Base-by-base conservation (phyloP, 805 yeast species). In the Grigorovia humatica region DNA sequence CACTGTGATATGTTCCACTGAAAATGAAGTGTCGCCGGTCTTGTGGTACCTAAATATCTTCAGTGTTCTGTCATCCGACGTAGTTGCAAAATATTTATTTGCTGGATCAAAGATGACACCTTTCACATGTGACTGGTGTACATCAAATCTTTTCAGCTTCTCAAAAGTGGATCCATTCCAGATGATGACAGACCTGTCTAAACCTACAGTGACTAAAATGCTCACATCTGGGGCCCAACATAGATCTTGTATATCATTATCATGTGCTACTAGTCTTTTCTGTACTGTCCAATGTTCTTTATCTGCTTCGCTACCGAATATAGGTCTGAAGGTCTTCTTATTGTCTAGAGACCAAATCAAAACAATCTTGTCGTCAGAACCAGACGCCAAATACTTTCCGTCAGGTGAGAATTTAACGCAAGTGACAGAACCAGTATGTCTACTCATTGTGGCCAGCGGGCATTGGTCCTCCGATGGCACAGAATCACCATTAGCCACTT, bases 41-140 rank as follows among this genome's bases (percentile, higher is more conserved):
- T 82, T 80, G 59, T 88, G 88, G 66, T 90, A 93, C 52, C 97
- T 75, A 64, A 91, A 87, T 29, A 93, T 80, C 53, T 95, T 77
- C 48, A 91, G 82, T 0, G 96, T 85, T 62, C 99, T 75, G 68
- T 93, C 99, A 68, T 93, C 99, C 1, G 96, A 86, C 20, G 95
- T 90, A 0, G 99, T 91, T 8, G 96, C 97, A 71, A 93, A 93
- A 67, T 88, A 93, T 70, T 93, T 93, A 67, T 89, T 89, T 2
- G 99, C 99, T 0, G 99, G 99, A 65, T 93, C 99, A 68, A 93
- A 93, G 1, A 91, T 91, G 12, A 93, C 87, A 52, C 99, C 98
- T 68, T 93, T 93, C 29, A 93, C 97, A 70, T 87, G 91, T 2
- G 96, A 86, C 64, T 88, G 95, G 66, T 93, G 99, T 20, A 89